Evolutionary conservation across 805 yeast species (phyloP).

Genomic region (Myxozyma melibiosi): DNA sequence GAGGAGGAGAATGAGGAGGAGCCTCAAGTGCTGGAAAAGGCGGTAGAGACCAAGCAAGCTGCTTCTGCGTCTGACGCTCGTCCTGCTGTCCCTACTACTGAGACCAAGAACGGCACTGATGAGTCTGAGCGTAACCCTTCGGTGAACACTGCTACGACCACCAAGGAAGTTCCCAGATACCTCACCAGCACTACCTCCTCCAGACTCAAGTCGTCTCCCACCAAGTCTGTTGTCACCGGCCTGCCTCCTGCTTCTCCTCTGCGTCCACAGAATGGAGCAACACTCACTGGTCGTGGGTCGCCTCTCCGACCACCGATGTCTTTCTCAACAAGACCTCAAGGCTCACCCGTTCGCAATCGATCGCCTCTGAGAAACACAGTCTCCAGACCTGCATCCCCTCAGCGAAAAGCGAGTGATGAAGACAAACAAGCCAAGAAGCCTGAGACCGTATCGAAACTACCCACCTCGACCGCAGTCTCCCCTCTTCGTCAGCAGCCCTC

Average conservation of each 20-base stretch:
- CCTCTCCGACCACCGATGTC: not conserved
- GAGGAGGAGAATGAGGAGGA: conserved; percentile 14
- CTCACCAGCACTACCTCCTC: conserved; percentile 25
- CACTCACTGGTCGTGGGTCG: not conserved
- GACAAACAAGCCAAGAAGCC: not conserved
- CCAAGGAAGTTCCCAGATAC: conserved; percentile 10
- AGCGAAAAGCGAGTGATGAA: not conserved
- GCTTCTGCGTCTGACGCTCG: no score
- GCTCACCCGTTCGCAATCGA: conserved; percentile 7
- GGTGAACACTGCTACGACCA: not conserved
- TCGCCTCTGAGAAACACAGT: conserved; percentile 17
- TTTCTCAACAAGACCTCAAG: conserved; percentile 11
- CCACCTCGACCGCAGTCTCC: no score
- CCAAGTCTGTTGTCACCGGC: conserved; percentile 2
- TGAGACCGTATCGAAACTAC: no score
- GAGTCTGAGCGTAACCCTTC: not conserved
- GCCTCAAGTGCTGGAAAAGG: not conserved
- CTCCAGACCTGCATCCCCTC: conserved; percentile 13
- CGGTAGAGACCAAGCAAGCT: not conserved
- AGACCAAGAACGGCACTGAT: not conserved
- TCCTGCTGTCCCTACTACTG: no score
- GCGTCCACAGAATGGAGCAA: not conserved
- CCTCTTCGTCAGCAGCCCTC: conserved; percentile 5
- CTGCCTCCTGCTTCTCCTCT: conserved; percentile 4
- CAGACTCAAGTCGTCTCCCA: conserved; percentile 15